Conservation (phyloP, 176 grass and related monocot species). For the Lolium multiflorum region DNA sequence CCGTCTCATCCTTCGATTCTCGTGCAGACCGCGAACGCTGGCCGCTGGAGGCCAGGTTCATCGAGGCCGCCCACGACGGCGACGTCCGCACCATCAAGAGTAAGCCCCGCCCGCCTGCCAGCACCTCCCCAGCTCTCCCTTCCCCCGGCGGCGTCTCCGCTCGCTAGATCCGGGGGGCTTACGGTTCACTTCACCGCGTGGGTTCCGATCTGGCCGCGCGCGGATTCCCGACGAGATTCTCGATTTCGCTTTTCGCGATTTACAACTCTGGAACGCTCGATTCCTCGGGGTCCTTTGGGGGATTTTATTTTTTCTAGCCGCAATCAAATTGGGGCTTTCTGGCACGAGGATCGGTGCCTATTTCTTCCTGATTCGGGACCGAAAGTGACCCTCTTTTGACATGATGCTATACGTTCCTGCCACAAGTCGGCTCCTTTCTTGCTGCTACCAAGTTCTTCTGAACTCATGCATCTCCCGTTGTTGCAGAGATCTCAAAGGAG, state of each 20-base stretch:
- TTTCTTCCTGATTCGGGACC: neutral
- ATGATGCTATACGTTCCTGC: neutral
- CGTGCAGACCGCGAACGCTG: neutral
- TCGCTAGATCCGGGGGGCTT: neutral
- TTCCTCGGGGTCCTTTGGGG: neutral
- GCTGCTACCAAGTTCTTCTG: neutral
- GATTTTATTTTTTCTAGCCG: neutral
- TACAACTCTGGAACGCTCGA: neutral
- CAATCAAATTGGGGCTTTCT: neutral
- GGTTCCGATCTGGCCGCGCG: neutral
- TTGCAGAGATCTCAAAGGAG: no score
- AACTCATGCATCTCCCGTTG: no score
- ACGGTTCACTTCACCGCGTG: neutral
- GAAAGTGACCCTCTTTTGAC: neutral
- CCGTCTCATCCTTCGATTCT: neutral
- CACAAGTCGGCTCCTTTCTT: neutral
- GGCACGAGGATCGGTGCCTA: neutral
- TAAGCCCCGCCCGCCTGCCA: neutral
- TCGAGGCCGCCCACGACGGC: conserved; percentile 25
- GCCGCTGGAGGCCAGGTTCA: conserved; percentile 11
- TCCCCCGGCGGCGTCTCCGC: neutral
- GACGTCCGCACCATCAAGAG: conserved; percentile 36
- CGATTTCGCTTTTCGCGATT: neutral
- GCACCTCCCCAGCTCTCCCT: neutral
- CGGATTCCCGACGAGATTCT: neutral